Evolutionary conservation across 768 basidiomycete genomes (phyloP), one percentile per base, ranked within the genome.

Genomic region (Psilocybe subaeruginosa): DNA sequence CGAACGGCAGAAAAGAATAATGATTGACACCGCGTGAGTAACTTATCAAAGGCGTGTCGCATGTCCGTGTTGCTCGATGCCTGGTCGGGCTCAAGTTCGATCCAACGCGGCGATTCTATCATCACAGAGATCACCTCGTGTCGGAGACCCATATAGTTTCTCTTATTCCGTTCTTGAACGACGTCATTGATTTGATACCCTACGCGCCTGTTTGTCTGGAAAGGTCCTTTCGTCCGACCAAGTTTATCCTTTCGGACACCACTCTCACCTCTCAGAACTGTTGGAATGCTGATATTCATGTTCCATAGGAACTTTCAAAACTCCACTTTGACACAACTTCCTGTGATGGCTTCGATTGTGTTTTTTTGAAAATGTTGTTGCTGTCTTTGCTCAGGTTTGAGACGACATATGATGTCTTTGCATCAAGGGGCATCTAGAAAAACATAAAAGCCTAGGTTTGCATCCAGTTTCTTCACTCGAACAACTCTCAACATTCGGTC

Each of bases 401-500:
- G 33, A 35, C 33, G 11, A 35, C 33, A 35, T 35, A 11, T 35
- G 33, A 35, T 31, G 9, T 17, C 30, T 33, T 53, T 31, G 16
- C n/a, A 35, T 31, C 50, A 35, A 53, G 33, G 58, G 27, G 14
- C 19, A n/a, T n/a, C 19, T 9, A 30, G 48, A 54, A 62, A 62
- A 48, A 54, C 31, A 58, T 62, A 62, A 62, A 58, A 54, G 48
- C 46, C 14, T 11, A 19, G 3, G 2, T 4, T 35, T 48, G 14
- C n/a, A 39, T 33, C n/a, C 27, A 29, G 8, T 12, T 27, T 59
- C 61, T 48, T 60, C 59, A 66, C 54, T 64, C 65, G 58, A 64
- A 64, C 65, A 67, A 60, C 56, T 54, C 27, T 29, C 46, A 63
- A 56, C 59, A 63, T 57, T 64, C 50, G 59, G 63, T 63, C 61